phyloP scores from a whole-genome alignment of 495 filamentous ascomycete genomes.

The Umbilicaria muhlenbergii region DNA sequence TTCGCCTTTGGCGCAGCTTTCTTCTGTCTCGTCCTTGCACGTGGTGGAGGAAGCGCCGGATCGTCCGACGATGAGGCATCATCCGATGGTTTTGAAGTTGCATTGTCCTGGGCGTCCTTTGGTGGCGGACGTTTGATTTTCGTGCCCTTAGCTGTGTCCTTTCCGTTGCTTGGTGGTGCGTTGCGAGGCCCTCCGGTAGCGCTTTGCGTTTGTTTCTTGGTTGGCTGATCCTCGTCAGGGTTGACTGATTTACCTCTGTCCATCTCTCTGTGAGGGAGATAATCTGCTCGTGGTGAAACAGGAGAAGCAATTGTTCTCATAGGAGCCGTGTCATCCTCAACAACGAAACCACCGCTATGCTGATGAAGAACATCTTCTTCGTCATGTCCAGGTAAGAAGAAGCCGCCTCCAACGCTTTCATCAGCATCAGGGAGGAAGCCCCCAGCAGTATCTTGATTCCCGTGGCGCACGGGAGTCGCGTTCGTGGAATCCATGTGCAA shows the following conservation, averaged over 20 bases:
- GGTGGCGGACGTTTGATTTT: too few relatives aligned
- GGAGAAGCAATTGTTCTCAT: background rate
- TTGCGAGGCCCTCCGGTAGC: too few relatives aligned
- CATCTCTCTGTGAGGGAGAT: background rate
- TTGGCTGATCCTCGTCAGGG: background rate
- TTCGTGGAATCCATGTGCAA: background rate
- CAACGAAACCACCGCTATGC: background rate
- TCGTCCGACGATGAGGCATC: too few relatives aligned
- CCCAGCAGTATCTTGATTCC: conserved; percentile 34
- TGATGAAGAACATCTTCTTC: conserved; percentile 1
- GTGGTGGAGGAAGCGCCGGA: background rate
- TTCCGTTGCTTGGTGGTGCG: background rate
- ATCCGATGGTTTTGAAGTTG: too few relatives aligned
- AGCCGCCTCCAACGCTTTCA: conserved; percentile 11
- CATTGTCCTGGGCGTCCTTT: too few relatives aligned
- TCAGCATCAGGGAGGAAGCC: conserved; percentile 38
- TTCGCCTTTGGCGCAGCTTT: conserved; percentile 14
- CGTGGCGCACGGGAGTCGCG: conserved; percentile 7
- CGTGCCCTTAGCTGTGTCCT: background rate
- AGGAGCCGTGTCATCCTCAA: background rate
- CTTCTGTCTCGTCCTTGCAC: background rate
- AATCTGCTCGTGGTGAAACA: background rate
- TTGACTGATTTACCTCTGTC: background rate
- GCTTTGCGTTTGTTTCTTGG: background rate
- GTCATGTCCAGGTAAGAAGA: conserved; percentile 7